Percentiles rank a stretch among this genome's conserved stretches.
phyloP scores from a whole-genome alignment of 805 yeast species.

The Candida glaebosa region DNA sequence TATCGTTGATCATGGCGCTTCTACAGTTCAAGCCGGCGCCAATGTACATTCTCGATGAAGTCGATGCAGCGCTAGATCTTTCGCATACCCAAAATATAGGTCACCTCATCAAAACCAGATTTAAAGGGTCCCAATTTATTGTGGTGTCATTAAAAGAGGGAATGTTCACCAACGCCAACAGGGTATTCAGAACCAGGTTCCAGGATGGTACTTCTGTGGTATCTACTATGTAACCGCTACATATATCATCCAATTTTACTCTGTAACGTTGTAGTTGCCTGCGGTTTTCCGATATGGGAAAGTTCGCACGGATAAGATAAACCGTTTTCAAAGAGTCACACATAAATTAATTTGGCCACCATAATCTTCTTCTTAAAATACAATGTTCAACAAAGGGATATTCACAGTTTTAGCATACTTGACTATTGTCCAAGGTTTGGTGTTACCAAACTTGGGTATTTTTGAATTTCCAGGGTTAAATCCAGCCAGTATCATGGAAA shows the following conservation, averaged over 20 bases:
- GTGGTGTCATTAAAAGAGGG: constrained; percentile 97
- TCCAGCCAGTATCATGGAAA: background rate
- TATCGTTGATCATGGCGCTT: constrained; percentile 87
- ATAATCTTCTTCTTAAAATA: background rate
- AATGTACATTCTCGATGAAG: constrained; percentile 95
- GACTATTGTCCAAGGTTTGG: constrained; percentile 3
- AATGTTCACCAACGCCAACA: constrained; percentile 95
- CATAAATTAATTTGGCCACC: background rate
- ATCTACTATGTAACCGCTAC: constrained; percentile 59
- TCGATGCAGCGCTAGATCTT: constrained; percentile 96
- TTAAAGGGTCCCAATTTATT: constrained; percentile 93
- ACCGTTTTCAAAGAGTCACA: background rate
- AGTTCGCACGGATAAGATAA: background rate
- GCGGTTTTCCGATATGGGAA: too few species aligned
- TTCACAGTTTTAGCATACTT: background rate
- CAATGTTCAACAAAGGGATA: constrained; percentile 1
- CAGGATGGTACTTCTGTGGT: constrained; percentile 97
- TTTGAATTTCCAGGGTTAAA: background rate
- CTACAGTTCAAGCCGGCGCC: constrained; percentile 97
- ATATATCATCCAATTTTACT: too few species aligned
- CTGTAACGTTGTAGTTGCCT: too few species aligned
- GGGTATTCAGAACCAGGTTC: constrained; percentile 88
- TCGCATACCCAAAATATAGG: constrained; percentile 98
- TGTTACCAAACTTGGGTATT: constrained; percentile 1
- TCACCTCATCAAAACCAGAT: constrained; percentile 88